Evolutionary conservation across 1,139 yeast species (phyloP).

Genomic region (Pichia sp.): DNA sequence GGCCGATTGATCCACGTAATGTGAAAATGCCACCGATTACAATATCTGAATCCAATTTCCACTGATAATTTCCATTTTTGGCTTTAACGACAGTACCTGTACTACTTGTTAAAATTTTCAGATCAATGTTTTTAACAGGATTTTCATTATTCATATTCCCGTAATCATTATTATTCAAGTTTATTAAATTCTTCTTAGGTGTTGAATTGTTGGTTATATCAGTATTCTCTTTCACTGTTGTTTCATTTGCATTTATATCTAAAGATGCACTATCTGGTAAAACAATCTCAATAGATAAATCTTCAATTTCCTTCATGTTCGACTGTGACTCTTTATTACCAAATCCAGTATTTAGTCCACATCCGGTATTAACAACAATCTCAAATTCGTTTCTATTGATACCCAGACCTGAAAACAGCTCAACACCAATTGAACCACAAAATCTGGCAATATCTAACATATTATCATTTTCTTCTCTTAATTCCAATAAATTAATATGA

Average conservation of each 20-base stretch:
- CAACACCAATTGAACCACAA: conserved; percentile 55
- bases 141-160: conserved; percentile 17
- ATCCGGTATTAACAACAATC: conserved; percentile 46
- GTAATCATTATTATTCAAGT: conserved; percentile 6
- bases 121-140: conserved; percentile 8
- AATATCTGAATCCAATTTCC: conserved; percentile 60
- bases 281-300: conserved; percentile 44
- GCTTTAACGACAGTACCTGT: conserved; percentile 64
- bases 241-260: conserved; percentile 6
- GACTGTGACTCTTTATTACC: conserved; percentile 28
- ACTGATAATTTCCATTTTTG: conserved; percentile 52
- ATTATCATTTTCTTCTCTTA: conserved; percentile 12
- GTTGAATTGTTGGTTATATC: neutral
- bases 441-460: conserved; percentile 24
- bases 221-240: neutral
- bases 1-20: conserved; percentile 47
- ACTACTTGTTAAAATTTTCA: conserved; percentile 52
- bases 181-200: neutral
- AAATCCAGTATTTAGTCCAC: conserved; percentile 28
- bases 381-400: conserved; percentile 65
- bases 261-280: conserved; percentile 22
- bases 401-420: conserved; percentile 59
- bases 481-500: conserved; percentile 41
- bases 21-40: conserved; percentile 65
- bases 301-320: conserved; percentile 51